Conservation (phyloP, 23 red algal genomes). For the Gracilaria domingensis region DNA sequence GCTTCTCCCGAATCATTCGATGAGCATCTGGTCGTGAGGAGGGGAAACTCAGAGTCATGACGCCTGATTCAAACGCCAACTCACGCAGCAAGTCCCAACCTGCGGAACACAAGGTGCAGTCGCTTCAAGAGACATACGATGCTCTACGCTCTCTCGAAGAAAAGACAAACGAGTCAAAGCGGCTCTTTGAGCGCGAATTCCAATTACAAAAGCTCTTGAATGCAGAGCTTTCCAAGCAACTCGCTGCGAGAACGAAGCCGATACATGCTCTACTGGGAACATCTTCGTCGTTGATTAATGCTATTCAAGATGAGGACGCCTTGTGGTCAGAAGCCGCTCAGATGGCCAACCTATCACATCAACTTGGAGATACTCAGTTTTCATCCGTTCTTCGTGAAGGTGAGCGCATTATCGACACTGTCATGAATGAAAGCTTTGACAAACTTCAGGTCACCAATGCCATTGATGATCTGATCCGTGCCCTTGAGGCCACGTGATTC, state of each 20-base stretch:
- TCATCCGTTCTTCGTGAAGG: background rate
- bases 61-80: background rate
- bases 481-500: background rate
- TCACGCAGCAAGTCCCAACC: background rate
- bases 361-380: background rate
- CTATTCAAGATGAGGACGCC: background rate
- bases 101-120: background rate
- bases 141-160: background rate
- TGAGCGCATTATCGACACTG: background rate
- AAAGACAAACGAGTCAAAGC: background rate
- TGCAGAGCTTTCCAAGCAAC: background rate
- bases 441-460: background rate
- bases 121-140: conserved; percentile 1
- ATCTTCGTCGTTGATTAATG: background rate
- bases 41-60: background rate
- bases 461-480: conserved; percentile 12
- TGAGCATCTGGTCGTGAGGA: background rate
- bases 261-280: background rate
- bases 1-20: no score
- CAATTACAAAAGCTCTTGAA: background rate
- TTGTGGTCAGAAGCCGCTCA: conserved; percentile 7
- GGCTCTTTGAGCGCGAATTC: conserved; percentile 10
- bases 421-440: background rate
- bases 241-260: background rate
- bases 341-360: background rate